Conservation (phyloP, 768 basidiomycete species). For the Termitomyces sp. region DNA sequence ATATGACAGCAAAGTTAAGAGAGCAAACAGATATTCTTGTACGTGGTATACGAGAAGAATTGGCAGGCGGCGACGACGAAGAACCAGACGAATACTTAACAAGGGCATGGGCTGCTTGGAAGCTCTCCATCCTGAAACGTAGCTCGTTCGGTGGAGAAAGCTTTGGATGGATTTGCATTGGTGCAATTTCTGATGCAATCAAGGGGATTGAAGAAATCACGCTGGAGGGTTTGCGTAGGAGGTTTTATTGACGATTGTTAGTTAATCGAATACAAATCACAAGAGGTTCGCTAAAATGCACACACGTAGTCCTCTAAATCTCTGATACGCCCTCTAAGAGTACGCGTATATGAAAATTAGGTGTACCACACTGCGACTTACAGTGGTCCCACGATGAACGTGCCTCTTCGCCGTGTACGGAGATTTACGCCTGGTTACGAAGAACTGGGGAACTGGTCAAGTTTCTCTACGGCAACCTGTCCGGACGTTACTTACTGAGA, state of each 20-base stretch:
- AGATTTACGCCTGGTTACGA: constrained; percentile 60
- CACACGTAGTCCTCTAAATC: background rate
- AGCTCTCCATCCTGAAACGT: constrained; percentile 30
- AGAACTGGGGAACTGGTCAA: constrained; percentile 48
- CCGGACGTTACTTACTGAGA: constrained; percentile 61
- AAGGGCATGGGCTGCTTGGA: constrained; percentile 53
- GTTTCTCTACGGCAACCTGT: constrained; percentile 12
- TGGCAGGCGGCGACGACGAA: constrained; percentile 40
- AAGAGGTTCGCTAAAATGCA: background rate
- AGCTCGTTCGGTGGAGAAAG: constrained; percentile 51
- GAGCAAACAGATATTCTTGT: constrained; percentile 53
- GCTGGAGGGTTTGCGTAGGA: constrained; percentile 9
- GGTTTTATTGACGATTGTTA: constrained; percentile 12
- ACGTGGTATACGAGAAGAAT: constrained; percentile 38
- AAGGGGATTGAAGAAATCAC: constrained; percentile 19
- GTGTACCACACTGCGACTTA: background rate
- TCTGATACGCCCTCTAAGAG: background rate
- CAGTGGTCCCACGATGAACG: background rate
- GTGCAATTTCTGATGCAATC: constrained; percentile 50
- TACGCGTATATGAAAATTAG: background rate
- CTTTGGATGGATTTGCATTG: constrained; percentile 58
- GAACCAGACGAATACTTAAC: constrained; percentile 28
- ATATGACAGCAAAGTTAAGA: constrained; percentile 49
- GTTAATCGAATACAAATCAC: background rate
- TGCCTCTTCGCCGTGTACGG: background rate